Evolutionary conservation across 1,139 yeast species (phyloP).

Genomic region (Debaryomyces coudertii): DNA sequence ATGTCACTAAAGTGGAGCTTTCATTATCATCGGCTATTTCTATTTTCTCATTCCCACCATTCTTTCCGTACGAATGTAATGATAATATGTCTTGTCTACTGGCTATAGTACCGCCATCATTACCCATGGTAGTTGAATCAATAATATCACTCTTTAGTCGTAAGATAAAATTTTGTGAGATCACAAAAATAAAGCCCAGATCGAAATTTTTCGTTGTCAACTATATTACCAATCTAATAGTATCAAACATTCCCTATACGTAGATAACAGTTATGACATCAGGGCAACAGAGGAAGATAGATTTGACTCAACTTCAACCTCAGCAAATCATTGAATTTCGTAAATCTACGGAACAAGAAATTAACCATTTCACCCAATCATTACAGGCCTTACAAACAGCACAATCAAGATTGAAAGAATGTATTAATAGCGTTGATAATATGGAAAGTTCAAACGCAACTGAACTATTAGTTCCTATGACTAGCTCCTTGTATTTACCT

Average conservation of each 20-base stretch:
- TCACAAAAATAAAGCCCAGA: neutral
- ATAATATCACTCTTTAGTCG: no score
- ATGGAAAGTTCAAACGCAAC: conserved; percentile 52
- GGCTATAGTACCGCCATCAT: conserved; percentile 57
- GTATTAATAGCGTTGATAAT: conserved; percentile 67
- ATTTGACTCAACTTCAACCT: conserved; percentile 70
- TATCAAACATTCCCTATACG: neutral
- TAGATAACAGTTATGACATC: conserved; percentile 16
- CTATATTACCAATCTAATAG: neutral
- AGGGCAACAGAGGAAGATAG: conserved; percentile 38
- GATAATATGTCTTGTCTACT: conserved; percentile 46
- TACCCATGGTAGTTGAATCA: conserved; percentile 35
- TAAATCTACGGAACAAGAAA: conserved; percentile 81
- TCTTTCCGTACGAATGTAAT: conserved; percentile 20
- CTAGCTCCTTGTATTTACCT: conserved; percentile 86
- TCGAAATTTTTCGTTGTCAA: conserved; percentile 5
- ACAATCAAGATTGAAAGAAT: conserved; percentile 78
- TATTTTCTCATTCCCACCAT: conserved; percentile 17
- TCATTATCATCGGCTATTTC: conserved; percentile 44
- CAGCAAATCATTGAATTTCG: conserved; percentile 87
- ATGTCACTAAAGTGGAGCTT: conserved; percentile 19
- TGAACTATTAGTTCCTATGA: conserved; percentile 79
- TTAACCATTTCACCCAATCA: conserved; percentile 83
- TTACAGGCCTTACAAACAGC: conserved; percentile 85
- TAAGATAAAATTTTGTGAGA: neutral